phyloP scores from a whole-genome alignment of 345 rosid species.

The Rhodomyrtus tomentosa region DNA sequence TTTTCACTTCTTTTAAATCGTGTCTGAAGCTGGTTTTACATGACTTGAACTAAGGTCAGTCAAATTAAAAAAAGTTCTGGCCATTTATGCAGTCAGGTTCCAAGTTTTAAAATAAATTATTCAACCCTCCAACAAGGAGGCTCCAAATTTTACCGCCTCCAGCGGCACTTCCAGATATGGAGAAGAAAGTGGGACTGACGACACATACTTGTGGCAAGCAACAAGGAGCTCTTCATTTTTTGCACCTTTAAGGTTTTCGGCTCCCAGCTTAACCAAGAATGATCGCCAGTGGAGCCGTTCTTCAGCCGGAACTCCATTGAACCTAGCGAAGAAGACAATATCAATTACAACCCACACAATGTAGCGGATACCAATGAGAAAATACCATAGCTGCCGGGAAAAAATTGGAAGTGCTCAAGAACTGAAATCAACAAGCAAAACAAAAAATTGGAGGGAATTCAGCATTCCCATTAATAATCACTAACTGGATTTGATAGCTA shows the following conservation, averaged over 20 bases:
- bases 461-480: not conserved
- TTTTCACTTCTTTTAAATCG: too few relatives aligned
- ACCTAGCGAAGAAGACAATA: constrained; percentile 23
- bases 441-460: not conserved
- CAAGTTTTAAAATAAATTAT: not conserved
- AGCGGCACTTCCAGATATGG: too few relatives aligned
- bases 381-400: not conserved
- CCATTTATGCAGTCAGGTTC: not conserved
- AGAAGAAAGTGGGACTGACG: not conserved
- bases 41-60: not conserved
- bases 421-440: not conserved
- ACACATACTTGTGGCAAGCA: constrained; percentile 82
- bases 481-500: not conserved
- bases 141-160: not conserved
- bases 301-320: constrained; percentile 96
- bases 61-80: not conserved
- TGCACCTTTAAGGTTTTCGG: constrained; percentile 79
- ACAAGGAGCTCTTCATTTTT: constrained; percentile 94
- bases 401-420: not conserved
- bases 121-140: not conserved
- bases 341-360: not conserved
- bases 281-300: constrained; percentile 89
- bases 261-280: constrained; percentile 87
- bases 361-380: not conserved
- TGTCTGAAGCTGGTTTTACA: not conserved